A percentile compares a stretch with the other conserved stretches of the same genome.
Conservation (phyloP, 1,284 basidiomycete species). For the Cutaneotrichosporon cutaneum region DNA sequence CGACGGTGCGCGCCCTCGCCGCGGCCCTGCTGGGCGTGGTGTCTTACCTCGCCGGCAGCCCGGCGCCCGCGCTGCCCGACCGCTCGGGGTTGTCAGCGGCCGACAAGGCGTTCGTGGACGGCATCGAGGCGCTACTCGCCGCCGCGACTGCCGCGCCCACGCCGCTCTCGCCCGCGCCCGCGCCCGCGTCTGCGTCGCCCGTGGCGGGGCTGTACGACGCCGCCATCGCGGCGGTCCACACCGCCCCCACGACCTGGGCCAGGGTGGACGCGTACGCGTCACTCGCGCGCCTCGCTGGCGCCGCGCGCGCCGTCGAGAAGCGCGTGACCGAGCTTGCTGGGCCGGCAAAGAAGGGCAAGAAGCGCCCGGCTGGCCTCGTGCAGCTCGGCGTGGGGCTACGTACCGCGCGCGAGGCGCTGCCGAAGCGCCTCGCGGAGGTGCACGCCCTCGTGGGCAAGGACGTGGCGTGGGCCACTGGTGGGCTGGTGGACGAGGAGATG, state of each 20-base stretch:
- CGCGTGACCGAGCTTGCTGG: slow-evolving; percentile 12
- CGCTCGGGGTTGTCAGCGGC: not conserved
- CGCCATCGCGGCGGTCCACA: not conserved
- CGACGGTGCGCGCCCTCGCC: slow-evolving; percentile 12
- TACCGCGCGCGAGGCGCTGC: slow-evolving; percentile 13
- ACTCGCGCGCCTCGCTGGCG: slow-evolving; percentile 13
- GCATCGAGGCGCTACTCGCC: slow-evolving; percentile 9
- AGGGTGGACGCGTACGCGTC: slow-evolving; percentile 3
- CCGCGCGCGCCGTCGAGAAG: slow-evolving; percentile 22
- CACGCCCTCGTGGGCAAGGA: not conserved
- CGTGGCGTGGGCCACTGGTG: not conserved
- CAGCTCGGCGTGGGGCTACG: slow-evolving; percentile 5
- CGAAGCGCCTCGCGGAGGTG: slow-evolving; percentile 3
- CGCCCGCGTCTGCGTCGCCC: not conserved
- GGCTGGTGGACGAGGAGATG: not conserved
- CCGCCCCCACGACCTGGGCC: slow-evolving; percentile 3
- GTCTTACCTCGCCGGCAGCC: slow-evolving; percentile 11
- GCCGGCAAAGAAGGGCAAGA: slow-evolving; percentile 31
- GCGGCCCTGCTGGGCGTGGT: slow-evolving; percentile 9
- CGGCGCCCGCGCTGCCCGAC: not conserved
- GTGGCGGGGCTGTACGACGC: not conserved
- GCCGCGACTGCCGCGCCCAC: slow-evolving; percentile 6
- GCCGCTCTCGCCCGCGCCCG: not conserved
- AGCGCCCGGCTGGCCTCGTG: slow-evolving; percentile 21
- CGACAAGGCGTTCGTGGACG: slow-evolving; percentile 13